These are phyloP conservation scores for Malus hybrid DNA, from an alignment of 331 rosid genomes.

Conservation along the genomic window DNA sequence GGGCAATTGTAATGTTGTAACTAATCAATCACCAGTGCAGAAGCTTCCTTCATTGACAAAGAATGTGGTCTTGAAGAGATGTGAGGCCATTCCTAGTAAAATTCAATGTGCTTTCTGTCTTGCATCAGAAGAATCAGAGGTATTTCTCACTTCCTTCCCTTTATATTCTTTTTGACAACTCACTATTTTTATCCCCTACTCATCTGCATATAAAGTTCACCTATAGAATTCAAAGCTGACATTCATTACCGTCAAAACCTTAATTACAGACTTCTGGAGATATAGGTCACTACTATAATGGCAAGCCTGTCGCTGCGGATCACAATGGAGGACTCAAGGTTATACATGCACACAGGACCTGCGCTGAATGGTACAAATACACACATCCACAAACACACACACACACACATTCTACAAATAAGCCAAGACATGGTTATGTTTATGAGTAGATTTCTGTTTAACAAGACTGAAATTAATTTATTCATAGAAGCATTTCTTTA, in stretches of 20 bases:
- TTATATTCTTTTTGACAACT: background rate
- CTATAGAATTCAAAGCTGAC: background rate
- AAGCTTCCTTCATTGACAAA: slow-evolving; percentile 21
- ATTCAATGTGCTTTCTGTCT: slow-evolving; percentile 69
- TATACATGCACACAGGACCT: slow-evolving; percentile 75
- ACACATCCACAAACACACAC: too few relatives aligned
- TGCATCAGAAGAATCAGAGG: slow-evolving; percentile 82
- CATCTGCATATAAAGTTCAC: background rate
- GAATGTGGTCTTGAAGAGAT: slow-evolving; percentile 31
- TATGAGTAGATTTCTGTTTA: background rate
- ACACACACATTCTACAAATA: background rate
- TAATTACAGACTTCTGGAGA: slow-evolving; percentile 66
- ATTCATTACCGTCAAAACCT: background rate
- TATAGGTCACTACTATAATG: slow-evolving; percentile 52
- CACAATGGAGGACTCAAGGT: slow-evolving; percentile 47
- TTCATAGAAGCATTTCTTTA: background rate
- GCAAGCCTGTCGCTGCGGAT: slow-evolving; percentile 50
- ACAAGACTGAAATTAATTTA: background rate
- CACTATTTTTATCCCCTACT: background rate
- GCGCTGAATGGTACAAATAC: slow-evolving; percentile 73
- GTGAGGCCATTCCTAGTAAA: slow-evolving; percentile 27
- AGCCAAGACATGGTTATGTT: background rate
- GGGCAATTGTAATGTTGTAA: slow-evolving; percentile 11
- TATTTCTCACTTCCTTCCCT: slow-evolving; percentile 11
- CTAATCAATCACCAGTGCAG: slow-evolving; percentile 23